These are phyloP conservation scores for Boletus subparvulus DNA, from an alignment of 768 basidiomycete genomes.

Conservation along the genomic window DNA sequence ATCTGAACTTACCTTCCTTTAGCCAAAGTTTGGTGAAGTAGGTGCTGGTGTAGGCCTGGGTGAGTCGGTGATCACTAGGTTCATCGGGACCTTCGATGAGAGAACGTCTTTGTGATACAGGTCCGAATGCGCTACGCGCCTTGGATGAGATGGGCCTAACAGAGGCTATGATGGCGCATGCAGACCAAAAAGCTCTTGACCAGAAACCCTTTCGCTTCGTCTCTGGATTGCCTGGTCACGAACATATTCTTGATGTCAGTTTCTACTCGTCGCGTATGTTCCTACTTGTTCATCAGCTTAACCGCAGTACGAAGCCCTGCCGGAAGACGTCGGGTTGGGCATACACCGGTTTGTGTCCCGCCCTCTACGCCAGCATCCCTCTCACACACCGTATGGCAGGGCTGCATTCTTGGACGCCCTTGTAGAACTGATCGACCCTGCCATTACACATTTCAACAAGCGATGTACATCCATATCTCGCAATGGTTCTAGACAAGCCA, in stretches of 20 bases:
- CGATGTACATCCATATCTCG: slow-evolving; percentile 42
- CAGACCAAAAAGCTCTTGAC: slow-evolving; percentile 35
- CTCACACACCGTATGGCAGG: slow-evolving; percentile 27
- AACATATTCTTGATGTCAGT: slow-evolving; percentile 45
- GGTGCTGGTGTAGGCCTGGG: slow-evolving; percentile 58
- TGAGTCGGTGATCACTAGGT: slow-evolving; percentile 14
- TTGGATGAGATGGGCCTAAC: slow-evolving; percentile 45
- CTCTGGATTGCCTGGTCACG: slow-evolving; percentile 43
- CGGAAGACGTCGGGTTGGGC: slow-evolving; percentile 41
- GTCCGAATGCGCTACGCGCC: slow-evolving; percentile 50
- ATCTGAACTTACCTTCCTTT: neutral
- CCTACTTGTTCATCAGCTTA: neutral
- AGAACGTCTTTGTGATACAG: slow-evolving; percentile 22
- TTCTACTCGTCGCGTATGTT: neutral
- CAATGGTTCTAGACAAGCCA: slow-evolving; percentile 24
- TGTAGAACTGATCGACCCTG: slow-evolving; percentile 41
- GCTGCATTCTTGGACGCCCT: slow-evolving; percentile 51
- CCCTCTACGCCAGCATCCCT: neutral
- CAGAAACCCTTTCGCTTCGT: slow-evolving; percentile 39
- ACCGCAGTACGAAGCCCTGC: slow-evolving; percentile 33
- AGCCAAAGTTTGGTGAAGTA: slow-evolving; percentile 51
- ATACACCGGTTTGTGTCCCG: slow-evolving; percentile 42
- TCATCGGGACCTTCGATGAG: neutral
- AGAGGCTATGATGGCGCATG: slow-evolving; percentile 40
- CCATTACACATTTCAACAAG: slow-evolving; percentile 48